Evolutionary conservation across 2,329 filamentous ascomycete genomes (phyloP), one percentile per base, ranked within the genome.

Genomic region (Ascochyta clinopodiicola): DNA sequence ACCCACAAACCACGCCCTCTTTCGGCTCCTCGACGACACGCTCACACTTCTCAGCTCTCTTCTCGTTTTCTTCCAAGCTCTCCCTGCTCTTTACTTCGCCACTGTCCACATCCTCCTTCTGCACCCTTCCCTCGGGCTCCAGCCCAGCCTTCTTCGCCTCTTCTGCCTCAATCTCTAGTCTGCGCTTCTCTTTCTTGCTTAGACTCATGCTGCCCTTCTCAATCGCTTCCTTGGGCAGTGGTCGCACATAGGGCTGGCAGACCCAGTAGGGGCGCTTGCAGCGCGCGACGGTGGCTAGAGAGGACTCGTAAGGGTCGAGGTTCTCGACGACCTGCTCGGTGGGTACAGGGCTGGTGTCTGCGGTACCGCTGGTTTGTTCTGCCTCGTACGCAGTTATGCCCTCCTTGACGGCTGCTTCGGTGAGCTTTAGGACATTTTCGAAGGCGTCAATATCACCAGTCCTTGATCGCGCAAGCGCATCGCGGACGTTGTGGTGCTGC

Each of bases 221-320:
- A 61, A 95, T 69, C 2, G 95, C 95, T 78, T 98, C 94, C 64
- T 89, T 90, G 0, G 95, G 95, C 68, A 97, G 74, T 36, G 92
- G 93, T 51, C 93, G 81, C 6, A 97, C 84, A 67, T 96, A 91
- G 4, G 94, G 89, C 78, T 98, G 93, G 47, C 88, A 92, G 4
- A 96, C 83, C 91, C 92, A 97, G 85, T 88, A 97, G 1, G 93
- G 93, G 61, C 92, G 80, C 72, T 87, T 88, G 70, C 92, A 96
- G 57, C 85, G 81, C 51, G 84, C 85, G 24, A 95, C 86, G 0
- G 89, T 67, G 8, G 84, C 86, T 17, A 86, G 77, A 4, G 88
- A 89, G 72, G 84, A 88, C 68, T 86, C 81, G 44, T 77, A 72
- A 1, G 75, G 70, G 27, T 77, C 72, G 9, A 63, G 35, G 2